Percentiles rank a stretch among this genome's conserved stretches.
Evolutionary conservation across 257 asterid species (phyloP).

Genomic region (Rhazya stricta): DNA sequence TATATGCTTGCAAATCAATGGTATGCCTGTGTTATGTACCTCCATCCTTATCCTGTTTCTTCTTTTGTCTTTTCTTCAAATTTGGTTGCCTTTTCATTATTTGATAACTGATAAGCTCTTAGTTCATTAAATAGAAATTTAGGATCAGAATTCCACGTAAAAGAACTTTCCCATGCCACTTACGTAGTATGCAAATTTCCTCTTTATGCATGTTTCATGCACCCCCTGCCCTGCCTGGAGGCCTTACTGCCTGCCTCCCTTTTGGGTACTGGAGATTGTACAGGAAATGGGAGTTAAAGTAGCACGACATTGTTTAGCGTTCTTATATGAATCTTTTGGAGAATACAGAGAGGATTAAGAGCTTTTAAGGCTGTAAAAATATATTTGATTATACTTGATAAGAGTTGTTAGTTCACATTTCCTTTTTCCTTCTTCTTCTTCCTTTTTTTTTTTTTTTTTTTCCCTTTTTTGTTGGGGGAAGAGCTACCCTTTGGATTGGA

Average conservation of each 20-base stretch:
- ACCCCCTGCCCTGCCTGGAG: background rate
- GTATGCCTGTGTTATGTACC: conserved; percentile 37
- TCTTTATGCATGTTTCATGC: background rate
- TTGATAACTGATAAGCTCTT: background rate
- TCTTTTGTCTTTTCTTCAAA: conserved; percentile 1
- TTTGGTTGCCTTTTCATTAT: background rate
- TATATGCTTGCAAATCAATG: conserved; percentile 23
- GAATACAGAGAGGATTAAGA: background rate
- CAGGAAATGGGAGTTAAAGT: background rate
- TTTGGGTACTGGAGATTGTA: background rate
- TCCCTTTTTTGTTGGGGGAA: background rate
- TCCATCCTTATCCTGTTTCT: background rate
- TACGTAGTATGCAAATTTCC: background rate
- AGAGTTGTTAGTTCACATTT: background rate
- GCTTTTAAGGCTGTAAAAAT: background rate
- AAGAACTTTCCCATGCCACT: background rate
- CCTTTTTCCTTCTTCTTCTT: background rate
- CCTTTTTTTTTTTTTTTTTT: no score
- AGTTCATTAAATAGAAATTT: background rate
- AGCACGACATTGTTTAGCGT: background rate
- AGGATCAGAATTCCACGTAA: background rate
- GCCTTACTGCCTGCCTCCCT: no score
- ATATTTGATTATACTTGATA: background rate
- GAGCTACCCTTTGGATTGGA: background rate
- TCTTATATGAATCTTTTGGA: background rate